Evolutionary conservation across 1,284 basidiomycete genomes (phyloP).

Genomic region (Irpex sp.): DNA sequence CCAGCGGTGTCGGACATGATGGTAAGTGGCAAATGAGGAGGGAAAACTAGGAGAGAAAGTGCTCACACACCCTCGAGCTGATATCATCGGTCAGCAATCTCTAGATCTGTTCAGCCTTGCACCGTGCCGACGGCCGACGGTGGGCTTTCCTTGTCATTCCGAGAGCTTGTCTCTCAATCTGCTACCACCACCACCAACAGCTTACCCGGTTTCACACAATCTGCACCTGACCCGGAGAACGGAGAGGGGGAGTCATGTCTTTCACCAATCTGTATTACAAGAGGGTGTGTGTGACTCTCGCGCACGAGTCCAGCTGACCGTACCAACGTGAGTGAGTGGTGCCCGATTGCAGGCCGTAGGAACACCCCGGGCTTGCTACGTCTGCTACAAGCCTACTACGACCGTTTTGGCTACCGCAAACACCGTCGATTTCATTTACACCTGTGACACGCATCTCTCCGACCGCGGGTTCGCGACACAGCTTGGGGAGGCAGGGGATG

Average conservation of each 20-base stretch:
- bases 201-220: conserved; percentile 11
- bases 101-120: conserved; percentile 10
- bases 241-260: conserved; percentile 40
- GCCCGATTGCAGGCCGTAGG: conserved; percentile 49
- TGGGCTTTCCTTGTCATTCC: not conserved
- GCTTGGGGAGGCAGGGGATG: conserved; percentile 36
- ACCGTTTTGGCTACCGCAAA: conserved; percentile 73
- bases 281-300: conserved; percentile 48
- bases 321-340: conserved; percentile 4
- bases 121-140: not conserved
- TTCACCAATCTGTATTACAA: conserved; percentile 81
- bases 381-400: conserved; percentile 71
- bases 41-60: conserved; percentile 9
- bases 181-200: not conserved
- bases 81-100: conserved; percentile 9
- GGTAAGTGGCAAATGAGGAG: conserved; percentile 3
- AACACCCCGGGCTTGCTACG: conserved; percentile 65
- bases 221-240: conserved; percentile 10
- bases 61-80: not conserved
- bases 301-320: conserved; percentile 10
- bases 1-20: conserved; percentile 68
- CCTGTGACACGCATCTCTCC: conserved; percentile 63
- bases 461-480: conserved; percentile 69
- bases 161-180: conserved; percentile 2
- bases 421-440: conserved; percentile 73